Percentiles rank a stretch among this genome's conserved stretches.
Conservation (phyloP, 2,329 filamentous ascomycete species). For the Ceratocystis eucalypticola region DNA sequence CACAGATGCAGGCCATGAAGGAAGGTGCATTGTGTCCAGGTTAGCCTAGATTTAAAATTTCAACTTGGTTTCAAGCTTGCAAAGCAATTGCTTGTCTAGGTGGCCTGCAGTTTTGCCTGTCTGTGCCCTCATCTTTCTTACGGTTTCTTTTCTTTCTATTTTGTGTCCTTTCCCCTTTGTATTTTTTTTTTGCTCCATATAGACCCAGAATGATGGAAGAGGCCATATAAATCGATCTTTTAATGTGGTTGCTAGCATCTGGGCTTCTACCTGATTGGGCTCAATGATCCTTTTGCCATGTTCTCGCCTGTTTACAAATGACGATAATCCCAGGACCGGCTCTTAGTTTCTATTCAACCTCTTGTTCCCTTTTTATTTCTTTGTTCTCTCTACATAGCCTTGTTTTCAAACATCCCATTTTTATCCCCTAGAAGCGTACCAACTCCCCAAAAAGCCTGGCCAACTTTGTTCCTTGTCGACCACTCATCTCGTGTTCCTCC, state of each 20-base stretch:
- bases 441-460: slow-evolving; percentile 1
- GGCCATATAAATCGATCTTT: slow-evolving; percentile 1
- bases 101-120: neutral
- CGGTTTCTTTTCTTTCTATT: neutral
- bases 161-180: neutral
- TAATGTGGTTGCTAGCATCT: neutral
- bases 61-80: neutral
- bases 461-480: slow-evolving; percentile 9
- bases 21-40: neutral
- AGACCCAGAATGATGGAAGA: neutral
- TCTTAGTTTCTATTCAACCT: neutral
- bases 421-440: slow-evolving; percentile 1
- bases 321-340: neutral
- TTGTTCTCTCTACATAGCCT: neutral
- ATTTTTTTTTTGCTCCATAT: neutral
- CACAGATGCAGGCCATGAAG: neutral
- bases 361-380: neutral
- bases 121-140: neutral
- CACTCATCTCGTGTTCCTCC: slow-evolving; percentile 12
- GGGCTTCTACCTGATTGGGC: neutral
- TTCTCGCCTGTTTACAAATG: slow-evolving; percentile 7
- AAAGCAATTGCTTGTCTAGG: neutral
- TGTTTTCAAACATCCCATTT: slow-evolving; percentile 5
- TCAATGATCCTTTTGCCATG: neutral
- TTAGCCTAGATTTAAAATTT: neutral